A percentile compares a stretch with the other conserved stretches of the same genome.
Evolutionary conservation across 768 basidiomycete species (phyloP).

Genomic region (Russula dissimulans): DNA sequence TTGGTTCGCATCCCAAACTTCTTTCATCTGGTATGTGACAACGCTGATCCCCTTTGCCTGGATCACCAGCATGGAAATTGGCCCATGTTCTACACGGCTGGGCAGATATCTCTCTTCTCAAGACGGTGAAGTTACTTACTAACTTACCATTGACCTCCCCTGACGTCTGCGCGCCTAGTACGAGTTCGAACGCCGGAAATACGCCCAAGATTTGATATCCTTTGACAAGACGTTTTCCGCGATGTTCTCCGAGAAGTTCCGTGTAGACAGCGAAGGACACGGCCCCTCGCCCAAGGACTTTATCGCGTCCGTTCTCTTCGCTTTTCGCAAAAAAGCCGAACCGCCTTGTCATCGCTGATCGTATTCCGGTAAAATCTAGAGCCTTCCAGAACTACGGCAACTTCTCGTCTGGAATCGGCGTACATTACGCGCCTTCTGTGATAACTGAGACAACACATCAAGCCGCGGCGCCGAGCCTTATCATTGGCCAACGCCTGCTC

Average conservation of each 20-base stretch:
- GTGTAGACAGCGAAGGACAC: slow-evolving; percentile 28
- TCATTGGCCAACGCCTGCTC: slow-evolving; percentile 42
- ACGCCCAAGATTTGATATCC: slow-evolving; percentile 44
- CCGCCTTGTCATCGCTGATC: too few relatives aligned
- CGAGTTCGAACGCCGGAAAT: slow-evolving; percentile 44
- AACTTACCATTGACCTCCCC: neutral
- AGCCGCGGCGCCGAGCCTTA: slow-evolving; percentile 30
- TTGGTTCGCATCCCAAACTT: slow-evolving; percentile 18
- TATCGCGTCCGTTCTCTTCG: slow-evolving; percentile 28
- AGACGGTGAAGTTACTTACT: slow-evolving; percentile 30
- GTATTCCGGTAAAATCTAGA: slow-evolving; percentile 21
- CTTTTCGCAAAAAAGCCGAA: too few relatives aligned
- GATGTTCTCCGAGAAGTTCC: slow-evolving; percentile 46
- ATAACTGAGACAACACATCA: slow-evolving; percentile 31
- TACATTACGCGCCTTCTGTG: slow-evolving; percentile 38
- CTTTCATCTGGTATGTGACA: neutral
- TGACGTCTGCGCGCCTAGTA: slow-evolving; percentile 28
- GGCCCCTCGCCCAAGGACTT: slow-evolving; percentile 46
- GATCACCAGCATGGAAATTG: slow-evolving; percentile 41
- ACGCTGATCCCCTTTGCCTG: neutral
- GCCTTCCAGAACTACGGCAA: slow-evolving; percentile 37
- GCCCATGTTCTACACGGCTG: slow-evolving; percentile 39
- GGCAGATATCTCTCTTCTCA: slow-evolving; percentile 37
- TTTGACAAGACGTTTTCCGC: slow-evolving; percentile 45
- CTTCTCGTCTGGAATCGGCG: slow-evolving; percentile 41